Conservation (phyloP, 768 basidiomycete species). For the Gelatoporia subvermispora region DNA sequence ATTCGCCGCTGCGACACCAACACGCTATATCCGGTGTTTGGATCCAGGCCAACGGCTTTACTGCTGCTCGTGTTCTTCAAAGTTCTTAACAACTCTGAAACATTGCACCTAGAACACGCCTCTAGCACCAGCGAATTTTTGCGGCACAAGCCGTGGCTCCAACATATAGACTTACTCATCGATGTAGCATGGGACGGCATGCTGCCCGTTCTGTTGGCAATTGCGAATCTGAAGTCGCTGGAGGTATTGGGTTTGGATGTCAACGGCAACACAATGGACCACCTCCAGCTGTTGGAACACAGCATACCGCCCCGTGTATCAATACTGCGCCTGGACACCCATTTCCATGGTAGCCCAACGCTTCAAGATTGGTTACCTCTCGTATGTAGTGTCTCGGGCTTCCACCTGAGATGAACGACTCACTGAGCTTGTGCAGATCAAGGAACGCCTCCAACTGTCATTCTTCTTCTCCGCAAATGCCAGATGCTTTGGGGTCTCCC, state of each 20-base stretch:
- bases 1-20: background rate
- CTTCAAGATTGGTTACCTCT: background rate
- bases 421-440: background rate
- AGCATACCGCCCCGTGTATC: background rate
- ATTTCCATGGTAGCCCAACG: background rate
- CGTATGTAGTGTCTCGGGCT: background rate
- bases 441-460: too few relatives aligned
- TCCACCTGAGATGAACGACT: background rate
- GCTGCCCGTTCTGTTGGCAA: background rate
- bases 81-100: background rate
- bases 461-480: too few relatives aligned
- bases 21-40: background rate
- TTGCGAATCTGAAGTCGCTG: background rate
- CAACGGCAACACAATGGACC: background rate
- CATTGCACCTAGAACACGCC: background rate
- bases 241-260: constrained; percentile 7
- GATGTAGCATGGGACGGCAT: background rate
- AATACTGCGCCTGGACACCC: background rate
- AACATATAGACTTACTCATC: constrained; percentile 3
- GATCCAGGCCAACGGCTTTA: background rate
- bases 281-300: too few relatives aligned
- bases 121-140: constrained; percentile 2
- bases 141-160: constrained; percentile 1
- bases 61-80: constrained; percentile 7
- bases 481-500: background rate